Conservation (phyloP, 2,329 filamentous ascomycete species). For the Neurospora sp. region DNA sequence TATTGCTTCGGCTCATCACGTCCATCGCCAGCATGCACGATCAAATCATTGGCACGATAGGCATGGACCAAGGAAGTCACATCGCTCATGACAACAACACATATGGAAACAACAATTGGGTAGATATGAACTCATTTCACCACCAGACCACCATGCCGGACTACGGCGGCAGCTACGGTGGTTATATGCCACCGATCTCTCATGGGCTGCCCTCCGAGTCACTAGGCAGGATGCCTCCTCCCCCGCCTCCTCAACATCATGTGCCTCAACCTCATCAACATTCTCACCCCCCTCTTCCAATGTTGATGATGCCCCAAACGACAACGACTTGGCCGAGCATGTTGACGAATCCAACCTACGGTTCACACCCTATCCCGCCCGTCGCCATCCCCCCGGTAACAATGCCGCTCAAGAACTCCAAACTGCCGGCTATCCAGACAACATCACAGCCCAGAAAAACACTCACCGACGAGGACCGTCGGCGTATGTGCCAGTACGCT, state of each 20-base stretch:
- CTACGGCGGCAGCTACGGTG: conserved; percentile 47
- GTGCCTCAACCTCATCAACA: conserved; percentile 44
- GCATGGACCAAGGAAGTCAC: conserved; percentile 37
- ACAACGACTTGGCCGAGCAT: conserved; percentile 66
- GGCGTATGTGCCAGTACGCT: conserved; percentile 88
- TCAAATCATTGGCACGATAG: conserved; percentile 33
- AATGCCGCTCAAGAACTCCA: conserved; percentile 39
- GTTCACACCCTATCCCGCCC: conserved; percentile 39
- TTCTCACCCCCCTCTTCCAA: conserved; percentile 47
- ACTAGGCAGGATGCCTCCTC: conserved; percentile 44
- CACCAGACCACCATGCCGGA: conserved; percentile 62
- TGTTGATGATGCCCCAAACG: conserved; percentile 61
- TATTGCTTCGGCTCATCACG: not conserved
- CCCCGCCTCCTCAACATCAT: conserved; percentile 47
- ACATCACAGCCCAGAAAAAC: conserved; percentile 69
- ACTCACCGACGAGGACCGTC: conserved; percentile 80
- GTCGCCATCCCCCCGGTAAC: conserved; percentile 49
- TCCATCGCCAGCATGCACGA: conserved; percentile 30
- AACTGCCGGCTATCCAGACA: conserved; percentile 38
- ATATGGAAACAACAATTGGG: conserved; percentile 42
- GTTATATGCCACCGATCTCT: conserved; percentile 45
- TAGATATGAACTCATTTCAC: conserved; percentile 51
- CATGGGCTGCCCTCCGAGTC: conserved; percentile 41
- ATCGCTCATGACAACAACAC: conserved; percentile 32
- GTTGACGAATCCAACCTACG: conserved; percentile 61